phyloP scores from a whole-genome alignment of 1,284 basidiomycete genomes.

The Garcileccinum viscosum region DNA sequence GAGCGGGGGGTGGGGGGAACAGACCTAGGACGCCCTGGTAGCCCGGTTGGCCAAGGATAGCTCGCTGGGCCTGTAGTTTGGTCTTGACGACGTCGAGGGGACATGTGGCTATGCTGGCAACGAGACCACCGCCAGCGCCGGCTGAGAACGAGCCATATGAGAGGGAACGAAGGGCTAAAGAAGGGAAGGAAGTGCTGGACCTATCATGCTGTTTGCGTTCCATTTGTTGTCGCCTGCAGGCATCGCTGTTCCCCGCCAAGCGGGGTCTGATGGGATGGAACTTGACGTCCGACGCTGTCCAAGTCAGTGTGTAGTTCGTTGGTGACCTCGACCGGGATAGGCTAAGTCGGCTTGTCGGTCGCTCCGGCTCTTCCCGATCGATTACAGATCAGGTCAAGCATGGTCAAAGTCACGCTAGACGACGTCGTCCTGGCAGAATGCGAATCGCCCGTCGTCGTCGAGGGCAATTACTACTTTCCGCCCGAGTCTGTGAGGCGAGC shows the following conservation, averaged over 20 bases:
- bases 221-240: conserved; percentile 60
- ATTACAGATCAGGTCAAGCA: conserved; percentile 23
- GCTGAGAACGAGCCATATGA: conserved; percentile 47
- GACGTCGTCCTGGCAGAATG: conserved; percentile 63
- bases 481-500: conserved; percentile 52
- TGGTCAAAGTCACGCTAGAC: conserved; percentile 58
- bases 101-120: conserved; percentile 93
- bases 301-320: background rate
- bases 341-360: too few species aligned
- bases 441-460: conserved; percentile 57
- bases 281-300: background rate
- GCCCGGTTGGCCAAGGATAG: conserved; percentile 65
- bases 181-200: conserved; percentile 39
- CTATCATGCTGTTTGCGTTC: conserved; percentile 80
- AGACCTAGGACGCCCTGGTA: conserved; percentile 81
- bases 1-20: conserved; percentile 35
- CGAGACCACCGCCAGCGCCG: conserved; percentile 86
- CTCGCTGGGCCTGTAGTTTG: conserved; percentile 89
- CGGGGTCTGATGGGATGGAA: conserved; percentile 48
- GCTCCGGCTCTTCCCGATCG: conserved; percentile 26
- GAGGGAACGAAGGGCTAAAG: background rate
- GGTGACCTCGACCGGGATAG: too few species aligned
- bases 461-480: conserved; percentile 75
- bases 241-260: conserved; percentile 71
- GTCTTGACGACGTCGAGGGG: conserved; percentile 99